Evolutionary conservation across 2,329 filamentous ascomycete genomes (phyloP), one percentile per base, ranked within the genome.

Genomic region (Fusarium sp.): DNA sequence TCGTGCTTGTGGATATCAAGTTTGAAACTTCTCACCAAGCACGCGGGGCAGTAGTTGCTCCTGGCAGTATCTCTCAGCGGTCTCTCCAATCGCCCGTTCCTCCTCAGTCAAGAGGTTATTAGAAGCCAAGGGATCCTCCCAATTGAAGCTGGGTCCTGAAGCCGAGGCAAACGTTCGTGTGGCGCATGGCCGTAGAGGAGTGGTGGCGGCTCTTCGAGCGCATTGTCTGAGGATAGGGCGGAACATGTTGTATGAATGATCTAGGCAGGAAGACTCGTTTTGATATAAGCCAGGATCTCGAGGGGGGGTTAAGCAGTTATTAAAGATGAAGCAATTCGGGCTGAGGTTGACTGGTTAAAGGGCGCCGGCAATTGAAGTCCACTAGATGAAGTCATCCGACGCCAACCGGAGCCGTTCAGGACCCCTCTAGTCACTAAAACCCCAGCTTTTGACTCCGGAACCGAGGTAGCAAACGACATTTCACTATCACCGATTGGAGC

Each of bases 51-150:
- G 84, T 82, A 99, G 85, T 64, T 89, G 88, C 79, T 98, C 94
- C 80, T 98, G 95, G 78, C 94, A 98, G 77, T 98, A 99, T 65
- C 93, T 88, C 80, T 97, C 92, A 34, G 95, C 95, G 8, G 93
- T 97, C 75, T 98, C 93, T 43, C 91, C 86, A 71, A 99, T 95
- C 16, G 94, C 93, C 70, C 93, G 78, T 80, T 99, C 96, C 64
- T 99, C 96, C 71, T 97, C 93, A 2, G 94, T 97, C 75, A 94
- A 87, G 45, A 97, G 82, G 76, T 89, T 91, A 75, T 89, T 90
- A 37, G 90, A 85, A 26, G 86, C 87, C 62, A 99, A 84, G 21
- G 96, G 94, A 77, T 99, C 96, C 79, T 96, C 88, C 95, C 96
- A 99, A 79, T 97, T 90, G 79, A 98, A 98, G 21, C 73, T 70